phyloP scores from a whole-genome alignment of 1,284 basidiomycete species.

The Melampsora abietis-canadensis region DNA sequence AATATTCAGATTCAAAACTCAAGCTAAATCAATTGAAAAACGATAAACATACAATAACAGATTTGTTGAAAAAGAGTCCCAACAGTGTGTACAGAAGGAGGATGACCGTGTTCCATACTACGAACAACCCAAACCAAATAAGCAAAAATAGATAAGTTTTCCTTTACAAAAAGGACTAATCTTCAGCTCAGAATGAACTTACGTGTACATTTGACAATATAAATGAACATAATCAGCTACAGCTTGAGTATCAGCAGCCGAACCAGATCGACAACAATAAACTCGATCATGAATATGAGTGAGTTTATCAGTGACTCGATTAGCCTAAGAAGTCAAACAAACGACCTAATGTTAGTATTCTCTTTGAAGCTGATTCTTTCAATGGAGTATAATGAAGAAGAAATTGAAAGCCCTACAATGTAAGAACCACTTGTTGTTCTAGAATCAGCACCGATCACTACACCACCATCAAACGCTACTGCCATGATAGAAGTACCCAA shows the following conservation, averaged over 20 bases:
- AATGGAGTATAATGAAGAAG: background rate
- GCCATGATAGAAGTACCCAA: conserved; percentile 97
- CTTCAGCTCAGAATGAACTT: conserved; percentile 40
- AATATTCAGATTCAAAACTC: background rate
- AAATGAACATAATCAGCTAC: conserved; percentile 90
- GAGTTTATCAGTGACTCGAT: conserved; percentile 97
- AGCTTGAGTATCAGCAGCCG: conserved; percentile 93
- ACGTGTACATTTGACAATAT: conserved; percentile 76
- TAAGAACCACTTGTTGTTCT: conserved; percentile 95
- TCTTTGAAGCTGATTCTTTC: conserved; percentile 2
- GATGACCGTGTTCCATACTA: conserved; percentile 65
- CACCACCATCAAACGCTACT: conserved; percentile 89
- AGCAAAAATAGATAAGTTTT: too few species aligned
- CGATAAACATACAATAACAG: conserved; percentile 65
- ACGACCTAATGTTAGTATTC: background rate
- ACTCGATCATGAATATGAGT: conserved; percentile 95
- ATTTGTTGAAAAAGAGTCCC: conserved; percentile 81
- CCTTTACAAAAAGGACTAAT: background rate
- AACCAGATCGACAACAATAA: conserved; percentile 98
- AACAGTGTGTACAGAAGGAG: conserved; percentile 75
- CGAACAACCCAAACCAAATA: background rate
- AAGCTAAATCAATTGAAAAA: background rate
- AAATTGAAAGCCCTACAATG: conserved; percentile 64
- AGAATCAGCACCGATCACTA: conserved; percentile 94
- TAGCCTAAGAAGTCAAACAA: conserved; percentile 63